Base-by-base conservation (phyloP, 108 stramenopile species). In the Nitzschia inconspicua region DNA sequence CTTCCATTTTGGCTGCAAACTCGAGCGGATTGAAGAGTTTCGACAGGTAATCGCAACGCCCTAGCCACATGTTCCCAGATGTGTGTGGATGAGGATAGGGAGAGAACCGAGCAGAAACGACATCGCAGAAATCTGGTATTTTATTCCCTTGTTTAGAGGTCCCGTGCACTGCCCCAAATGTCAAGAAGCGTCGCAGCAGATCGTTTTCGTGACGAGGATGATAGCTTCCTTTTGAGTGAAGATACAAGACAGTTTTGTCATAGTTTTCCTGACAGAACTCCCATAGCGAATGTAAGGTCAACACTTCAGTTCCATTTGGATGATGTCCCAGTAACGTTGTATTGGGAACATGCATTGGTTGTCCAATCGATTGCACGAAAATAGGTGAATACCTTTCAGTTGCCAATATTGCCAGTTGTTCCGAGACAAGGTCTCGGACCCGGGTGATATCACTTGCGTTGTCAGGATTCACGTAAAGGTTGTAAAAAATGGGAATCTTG, bases 181-280 rank as follows among this genome's bases (percentile, higher is more conserved):
- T 62, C 47, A 62, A 30, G 23, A 35, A 31, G n/a, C 8, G n/a
- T 20, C 60, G 60, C 7, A 47, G 47, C 9, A 22, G 6, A 4
- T 35, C 35, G 19, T 62, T 47, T 2, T 8, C 27, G 16, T 19
- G 4, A n/a, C 32, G 20, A 27, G 47, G 47, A 9, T 29, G 5
- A 4, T 11, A 49, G 32, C 47, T 48, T 23, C 60, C 60, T 47
- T 62, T 62, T 29, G 24, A 35, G 47, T 62, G 60, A 32, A 62
- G 4, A 31, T 62, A 62, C 0, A 62, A 30, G 0, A 62, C 60
- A 16, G 30, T 44, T 35, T 48, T 22, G 7, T 32, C 4, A n/a
- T 28, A 18, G 16, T 59, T 10, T n/a, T 31, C 1, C 24, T 32
- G 0, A 23, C 60, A 62, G 19, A 30, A 49, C 19, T 62, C 32